These are phyloP conservation scores for Castanopsis chinensis DNA, from an alignment of 306 rosid species.

Conservation along the genomic window DNA sequence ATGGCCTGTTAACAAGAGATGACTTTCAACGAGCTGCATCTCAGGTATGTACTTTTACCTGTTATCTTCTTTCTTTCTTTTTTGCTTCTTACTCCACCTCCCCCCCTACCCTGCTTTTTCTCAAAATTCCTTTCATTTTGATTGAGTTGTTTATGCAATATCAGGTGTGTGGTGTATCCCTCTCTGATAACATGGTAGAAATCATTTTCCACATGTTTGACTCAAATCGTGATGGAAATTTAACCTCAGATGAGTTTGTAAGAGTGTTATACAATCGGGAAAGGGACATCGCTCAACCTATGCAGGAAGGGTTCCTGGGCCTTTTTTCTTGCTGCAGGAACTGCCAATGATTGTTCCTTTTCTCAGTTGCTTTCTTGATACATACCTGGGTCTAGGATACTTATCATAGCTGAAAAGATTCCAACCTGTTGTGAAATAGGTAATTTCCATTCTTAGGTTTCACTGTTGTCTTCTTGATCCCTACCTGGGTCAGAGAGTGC, in stretches of 20 bases:
- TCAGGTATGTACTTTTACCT: conserved; percentile 43
- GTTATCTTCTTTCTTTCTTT: conserved; percentile 12
- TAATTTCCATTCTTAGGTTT: neutral
- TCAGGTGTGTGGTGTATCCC: conserved; percentile 73
- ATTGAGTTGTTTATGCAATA: conserved; percentile 12
- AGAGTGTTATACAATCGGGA: conserved; percentile 61
- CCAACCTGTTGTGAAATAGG: neutral
- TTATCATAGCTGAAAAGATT: conserved; percentile 7
- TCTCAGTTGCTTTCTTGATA: conserved; percentile 1
- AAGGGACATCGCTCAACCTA: conserved; percentile 62
- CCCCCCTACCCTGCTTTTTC: too few species aligned
- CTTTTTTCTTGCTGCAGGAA: conserved; percentile 41
- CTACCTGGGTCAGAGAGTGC: neutral
- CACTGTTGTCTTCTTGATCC: neutral
- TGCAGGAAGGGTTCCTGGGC: conserved; percentile 52
- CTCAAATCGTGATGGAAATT: conserved; percentile 58
- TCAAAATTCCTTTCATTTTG: neutral
- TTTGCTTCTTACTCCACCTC: neutral
- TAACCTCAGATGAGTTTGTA: conserved; percentile 64
- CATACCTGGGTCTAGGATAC: neutral
- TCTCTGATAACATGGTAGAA: conserved; percentile 58
- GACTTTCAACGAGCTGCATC: conserved; percentile 90
- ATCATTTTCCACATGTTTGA: conserved; percentile 80
- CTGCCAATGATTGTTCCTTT: conserved; percentile 15
- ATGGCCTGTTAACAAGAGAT: conserved; percentile 58